Conservation (phyloP, 768 basidiomycete genomes). For the Leccinum fibrillosum region DNA sequence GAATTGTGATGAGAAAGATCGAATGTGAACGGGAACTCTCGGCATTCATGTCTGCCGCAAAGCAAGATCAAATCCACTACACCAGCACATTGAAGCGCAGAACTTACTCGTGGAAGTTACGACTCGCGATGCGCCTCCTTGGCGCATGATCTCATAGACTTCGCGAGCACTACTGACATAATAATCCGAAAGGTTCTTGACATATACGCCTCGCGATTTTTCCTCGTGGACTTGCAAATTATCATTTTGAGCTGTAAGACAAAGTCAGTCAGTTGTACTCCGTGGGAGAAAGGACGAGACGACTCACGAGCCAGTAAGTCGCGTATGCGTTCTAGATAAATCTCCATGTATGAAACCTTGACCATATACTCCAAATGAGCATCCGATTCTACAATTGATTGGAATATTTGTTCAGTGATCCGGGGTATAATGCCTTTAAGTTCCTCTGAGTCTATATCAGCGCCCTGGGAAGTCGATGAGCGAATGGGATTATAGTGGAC, state of each 20-base stretch:
- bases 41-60: conserved; percentile 90
- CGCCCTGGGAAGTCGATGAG: conserved; percentile 57
- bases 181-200: conserved; percentile 95
- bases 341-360: conserved; percentile 99
- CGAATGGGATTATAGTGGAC: conserved; percentile 2
- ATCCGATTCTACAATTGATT: conserved; percentile 94
- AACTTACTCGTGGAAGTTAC: conserved; percentile 90
- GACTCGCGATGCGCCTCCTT: conserved; percentile 86
- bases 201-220: conserved; percentile 95
- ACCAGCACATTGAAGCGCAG: not conserved
- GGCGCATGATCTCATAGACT: conserved; percentile 99
- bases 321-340: conserved; percentile 93
- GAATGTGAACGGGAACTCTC: conserved; percentile 99
- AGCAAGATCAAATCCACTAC: conserved; percentile 1
- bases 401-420: conserved; percentile 98
- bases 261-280: not conserved
- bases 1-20: conserved; percentile 96
- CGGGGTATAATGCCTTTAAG: conserved; percentile 96
- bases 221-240: conserved; percentile 99
- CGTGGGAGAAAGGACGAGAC: not conserved
- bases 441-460: conserved; percentile 93
- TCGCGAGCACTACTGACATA: conserved; percentile 95
- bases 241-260: conserved; percentile 80
- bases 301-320: conserved; percentile 90
- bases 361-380: conserved; percentile 96